Base-by-base conservation (phyloP, 768 basidiomycete genomes). In the Rhizopogon roseolus region DNA sequence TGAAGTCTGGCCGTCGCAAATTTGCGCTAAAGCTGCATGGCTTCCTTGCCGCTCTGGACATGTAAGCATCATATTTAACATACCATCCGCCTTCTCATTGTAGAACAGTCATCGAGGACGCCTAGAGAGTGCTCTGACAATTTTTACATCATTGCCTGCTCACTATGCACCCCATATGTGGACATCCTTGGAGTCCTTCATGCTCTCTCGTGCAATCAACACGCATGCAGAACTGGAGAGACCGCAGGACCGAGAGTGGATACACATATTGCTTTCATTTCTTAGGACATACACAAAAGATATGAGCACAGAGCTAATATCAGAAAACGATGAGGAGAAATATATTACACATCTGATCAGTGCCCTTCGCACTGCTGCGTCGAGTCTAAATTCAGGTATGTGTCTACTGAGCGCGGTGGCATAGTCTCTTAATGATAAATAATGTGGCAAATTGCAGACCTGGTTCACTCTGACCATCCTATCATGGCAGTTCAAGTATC, bases 21-120 rank as follows among this genome's bases (percentile, higher is more conserved):
- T 91, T 88, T 64, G 93, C 93, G 9, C 72, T 95, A 36, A 88
- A 88, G 60, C 70, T 98, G 46, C 90, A 94, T 57, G 91, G 90
- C 2, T 86, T 81, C 61, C 75, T 98, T 14, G 96, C 94, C 3
- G 90, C 89, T 14, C 79, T 98, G 37, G 94, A 98, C 59, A 68
- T 87, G 96, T 98, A 73, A 58, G 93, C 37, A 41, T 36, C 28
- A 41, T n/a, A 22, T 53, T 43, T 56, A n/a, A 37, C 27, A 46
- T 39, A 27, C 37, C 36, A 45, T 46, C 44, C 49, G 34, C 37
- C 16, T 22, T 17, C 52, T 56, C n/a, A 16, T 48, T 11, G 11
- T 49, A 36, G 34, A 43, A 28, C 57, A 94, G 93, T 6, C 79
- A 86, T 66, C 87, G 91, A 36, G 80, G 78, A 36, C 82, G 82